Percentiles rank a stretch among this genome's conserved stretches.
Evolutionary conservation across 2,329 filamentous ascomycete genomes (phyloP).

Genomic region (Cladorrhinum sp.): DNA sequence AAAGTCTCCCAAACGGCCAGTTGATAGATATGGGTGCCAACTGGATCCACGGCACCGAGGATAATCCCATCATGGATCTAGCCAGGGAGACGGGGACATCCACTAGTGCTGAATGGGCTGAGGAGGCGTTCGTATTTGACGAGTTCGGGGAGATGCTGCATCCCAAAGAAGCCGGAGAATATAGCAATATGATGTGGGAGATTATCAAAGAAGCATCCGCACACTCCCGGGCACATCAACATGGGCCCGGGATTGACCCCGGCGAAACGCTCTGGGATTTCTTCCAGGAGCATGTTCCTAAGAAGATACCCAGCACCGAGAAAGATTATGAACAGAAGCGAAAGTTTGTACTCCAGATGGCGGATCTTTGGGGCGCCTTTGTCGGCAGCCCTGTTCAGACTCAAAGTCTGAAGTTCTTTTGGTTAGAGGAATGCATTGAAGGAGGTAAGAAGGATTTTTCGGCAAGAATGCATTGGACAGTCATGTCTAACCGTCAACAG

Average conservation of each 20-base stretch:
- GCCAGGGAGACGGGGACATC: conserved; percentile 58
- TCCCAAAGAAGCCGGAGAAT: conserved; percentile 43
- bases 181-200: conserved; percentile 60
- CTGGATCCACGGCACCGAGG: conserved; percentile 72
- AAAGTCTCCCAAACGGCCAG: conserved; percentile 45
- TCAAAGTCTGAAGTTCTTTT: conserved; percentile 74
- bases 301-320: conserved; percentile 46
- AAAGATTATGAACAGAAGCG: conserved; percentile 41
- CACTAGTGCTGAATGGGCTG: conserved; percentile 46
- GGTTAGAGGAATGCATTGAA: conserved; percentile 75
- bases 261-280: conserved; percentile 53
- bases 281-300: conserved; percentile 44
- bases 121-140: conserved; percentile 54
- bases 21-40: conserved; percentile 67
- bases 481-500: conserved; percentile 35
- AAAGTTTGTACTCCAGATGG: conserved; percentile 48
- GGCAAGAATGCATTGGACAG: no score
- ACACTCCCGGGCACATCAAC: conserved; percentile 54
- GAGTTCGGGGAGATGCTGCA: conserved; percentile 53
- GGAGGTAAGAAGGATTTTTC: conserved; percentile 47
- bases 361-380: conserved; percentile 68
- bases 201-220: conserved; percentile 67
- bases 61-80: conserved; percentile 68
- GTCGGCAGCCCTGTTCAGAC: conserved; percentile 61
- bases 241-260: conserved; percentile 46